Evolutionary conservation across 169 alveolate species (phyloP), one percentile per base, ranked within the genome.

Genomic region (Cryptosporidium canis): DNA sequence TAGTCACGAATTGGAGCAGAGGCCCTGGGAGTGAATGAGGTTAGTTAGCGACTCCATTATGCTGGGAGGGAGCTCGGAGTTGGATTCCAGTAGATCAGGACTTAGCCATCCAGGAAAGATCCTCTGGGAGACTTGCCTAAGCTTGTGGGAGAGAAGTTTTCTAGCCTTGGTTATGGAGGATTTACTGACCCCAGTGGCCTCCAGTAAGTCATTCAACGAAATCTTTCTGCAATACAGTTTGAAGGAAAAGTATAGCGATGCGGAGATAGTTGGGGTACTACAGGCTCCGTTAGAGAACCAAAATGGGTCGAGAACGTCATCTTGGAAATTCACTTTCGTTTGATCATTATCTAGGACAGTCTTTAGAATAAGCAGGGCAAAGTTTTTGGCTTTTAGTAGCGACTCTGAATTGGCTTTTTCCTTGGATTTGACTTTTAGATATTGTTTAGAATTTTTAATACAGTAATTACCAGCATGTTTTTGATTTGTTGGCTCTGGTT

Each of bases 41-140:
- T 51, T 70, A n/a, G 64, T 29, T 5, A 70, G 51, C 3, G 68
- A 70, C n/a, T 35, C 45, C 0, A 70, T 6, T n/a, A 70, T 18
- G 4, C 43, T 55, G 41, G 84, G 84, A 29, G 84, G 84, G 53
- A 70, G 3, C 31, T 70, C 84, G 24, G 51, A 47, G 31, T 35
- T 41, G 0, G 24, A 18, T n/a, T 51, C 16, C 39, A 53, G 39
- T 31, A 21, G 11, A 11, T 31, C 55, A 33, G 66, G 61, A 29
- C 66, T 21, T n/a, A 70, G 64, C 84, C 84, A 55, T 16, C 87
- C 87, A 11, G 87, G 87, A 24, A 77, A 77, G 43, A 58, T 45
- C 9, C 27, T 58, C 21, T 77, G 65, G 11, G 72, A 58, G 11
- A 77, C n/a, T 2, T 39, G 31, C 44, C 48, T 56, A 41, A 77